Conservation (phyloP, 139 green algal genomes). For the Nannochloris sp. region DNA sequence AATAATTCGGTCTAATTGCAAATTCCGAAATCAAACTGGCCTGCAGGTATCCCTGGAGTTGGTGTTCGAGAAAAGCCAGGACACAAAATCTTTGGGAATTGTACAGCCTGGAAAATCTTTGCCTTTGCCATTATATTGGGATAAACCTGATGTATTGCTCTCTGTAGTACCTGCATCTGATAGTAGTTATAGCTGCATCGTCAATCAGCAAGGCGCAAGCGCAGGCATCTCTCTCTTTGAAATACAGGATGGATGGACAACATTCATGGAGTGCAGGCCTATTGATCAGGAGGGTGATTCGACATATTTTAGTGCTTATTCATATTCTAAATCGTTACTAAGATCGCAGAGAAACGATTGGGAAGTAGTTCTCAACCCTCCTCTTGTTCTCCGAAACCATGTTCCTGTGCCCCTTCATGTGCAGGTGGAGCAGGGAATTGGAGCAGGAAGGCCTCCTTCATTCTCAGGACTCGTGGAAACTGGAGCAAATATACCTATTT, state of each 20-base stretch:
- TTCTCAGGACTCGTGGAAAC: conserved; percentile 37
- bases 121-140: conserved; percentile 58
- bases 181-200: too few species aligned
- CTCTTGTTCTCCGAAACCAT: conserved; percentile 65
- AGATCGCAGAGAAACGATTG: conserved; percentile 21
- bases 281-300: background rate
- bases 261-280: too few species aligned
- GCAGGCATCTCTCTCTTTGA: too few species aligned
- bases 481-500: conserved; percentile 27
- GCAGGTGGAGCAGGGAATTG: conserved; percentile 51
- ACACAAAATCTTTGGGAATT: conserved; percentile 32
- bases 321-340: background rate
- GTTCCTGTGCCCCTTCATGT: conserved; percentile 54
- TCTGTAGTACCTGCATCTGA: too few species aligned
- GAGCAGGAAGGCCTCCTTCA: conserved; percentile 22
- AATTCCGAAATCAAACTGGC: conserved; percentile 55
- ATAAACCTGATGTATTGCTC: too few species aligned
- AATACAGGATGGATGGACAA: too few species aligned
- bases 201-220: too few species aligned
- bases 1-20: conserved; percentile 56
- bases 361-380: conserved; percentile 50
- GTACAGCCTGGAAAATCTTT: conserved; percentile 43
- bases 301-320: background rate
- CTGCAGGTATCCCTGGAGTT: conserved; percentile 53
- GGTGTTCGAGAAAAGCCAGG: conserved; percentile 16